phyloP scores from a whole-genome alignment of 2,329 filamentous ascomycete genomes.

The Pseudocercospora fijiensis region DNA sequence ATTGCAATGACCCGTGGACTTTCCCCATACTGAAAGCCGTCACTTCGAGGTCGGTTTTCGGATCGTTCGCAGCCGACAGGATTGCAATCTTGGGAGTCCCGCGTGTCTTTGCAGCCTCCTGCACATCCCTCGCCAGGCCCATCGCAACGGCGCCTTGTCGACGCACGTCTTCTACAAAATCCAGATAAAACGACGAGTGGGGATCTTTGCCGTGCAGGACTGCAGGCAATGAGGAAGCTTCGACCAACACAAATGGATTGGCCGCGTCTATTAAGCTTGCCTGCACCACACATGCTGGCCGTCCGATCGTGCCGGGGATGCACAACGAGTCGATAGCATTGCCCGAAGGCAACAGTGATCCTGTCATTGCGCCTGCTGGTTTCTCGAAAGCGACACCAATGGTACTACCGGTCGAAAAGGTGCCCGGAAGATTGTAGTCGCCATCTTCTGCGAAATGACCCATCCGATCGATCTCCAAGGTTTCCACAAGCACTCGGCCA shows the following conservation, averaged over 20 bases:
- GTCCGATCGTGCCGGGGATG: slow-evolving; percentile 24
- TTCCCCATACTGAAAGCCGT: slow-evolving; percentile 38
- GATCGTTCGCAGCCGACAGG: slow-evolving; percentile 21
- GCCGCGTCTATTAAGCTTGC: slow-evolving; percentile 28
- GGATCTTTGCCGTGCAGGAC: slow-evolving; percentile 10
- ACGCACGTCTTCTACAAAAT: slow-evolving; percentile 25
- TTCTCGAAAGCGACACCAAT: slow-evolving; percentile 25
- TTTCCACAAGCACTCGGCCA: slow-evolving; percentile 27
- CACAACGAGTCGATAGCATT: slow-evolving; percentile 19
- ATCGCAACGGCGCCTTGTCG: slow-evolving; percentile 26
- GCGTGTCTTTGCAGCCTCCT: slow-evolving; percentile 28
- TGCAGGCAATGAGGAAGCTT: slow-evolving; percentile 18
- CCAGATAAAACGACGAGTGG: slow-evolving; percentile 17
- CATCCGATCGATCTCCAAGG: slow-evolving; percentile 27
- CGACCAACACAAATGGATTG: slow-evolving; percentile 28
- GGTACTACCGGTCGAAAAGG: slow-evolving; percentile 21
- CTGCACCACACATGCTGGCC: slow-evolving; percentile 16
- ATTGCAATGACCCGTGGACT: slow-evolving; percentile 37
- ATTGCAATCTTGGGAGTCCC: slow-evolving; percentile 31
- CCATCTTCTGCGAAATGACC: slow-evolving; percentile 32
- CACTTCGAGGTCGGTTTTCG: slow-evolving; percentile 26
- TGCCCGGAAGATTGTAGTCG: slow-evolving; percentile 23
- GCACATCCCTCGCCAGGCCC: slow-evolving; percentile 22
- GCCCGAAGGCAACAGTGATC: slow-evolving; percentile 24
- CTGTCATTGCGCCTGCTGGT: slow-evolving; percentile 28